Percentiles rank a stretch among this genome's conserved stretches.
These are phyloP conservation scores for Avena sativa DNA, from an alignment of 176 grass and related monocot species.

Conservation along the genomic window DNA sequence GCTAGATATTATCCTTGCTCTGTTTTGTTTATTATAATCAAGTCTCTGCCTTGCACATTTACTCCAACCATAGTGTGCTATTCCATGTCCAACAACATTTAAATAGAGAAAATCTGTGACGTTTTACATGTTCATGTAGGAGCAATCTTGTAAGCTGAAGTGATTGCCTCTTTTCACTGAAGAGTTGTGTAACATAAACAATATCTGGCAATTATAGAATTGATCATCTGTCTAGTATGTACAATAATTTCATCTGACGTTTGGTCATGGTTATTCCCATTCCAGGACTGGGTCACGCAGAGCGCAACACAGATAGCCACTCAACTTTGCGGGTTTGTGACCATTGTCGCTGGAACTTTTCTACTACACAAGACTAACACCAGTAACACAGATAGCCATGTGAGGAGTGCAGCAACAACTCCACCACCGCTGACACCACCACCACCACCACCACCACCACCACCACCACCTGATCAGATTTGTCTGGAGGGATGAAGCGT, in stretches of 20 bases:
- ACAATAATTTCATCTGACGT: slow-evolving; percentile 35
- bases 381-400: slow-evolving; percentile 36
- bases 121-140: slow-evolving; percentile 14
- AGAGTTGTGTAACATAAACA: neutral
- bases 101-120: neutral
- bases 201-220: neutral
- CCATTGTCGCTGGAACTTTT: slow-evolving; percentile 75
- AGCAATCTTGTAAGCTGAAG: slow-evolving; percentile 12
- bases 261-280: slow-evolving; percentile 2
- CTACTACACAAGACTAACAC: slow-evolving; percentile 78
- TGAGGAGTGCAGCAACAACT: slow-evolving; percentile 39
- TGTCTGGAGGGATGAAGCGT: slow-evolving; percentile 44
- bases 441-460: neutral
- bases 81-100: neutral
- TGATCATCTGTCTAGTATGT: slow-evolving; percentile 14
- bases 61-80: neutral
- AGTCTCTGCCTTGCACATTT: slow-evolving; percentile 4
- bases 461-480: slow-evolving; percentile 41
- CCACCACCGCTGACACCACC: neutral
- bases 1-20: neutral
- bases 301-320: slow-evolving; percentile 69
- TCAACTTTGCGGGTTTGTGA: slow-evolving; percentile 70
- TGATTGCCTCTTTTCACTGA: neutral
- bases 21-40: neutral
- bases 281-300: slow-evolving; percentile 70